Conservation (phyloP, 495 filamentous ascomycete genomes). For the Daldinia loculata region DNA sequence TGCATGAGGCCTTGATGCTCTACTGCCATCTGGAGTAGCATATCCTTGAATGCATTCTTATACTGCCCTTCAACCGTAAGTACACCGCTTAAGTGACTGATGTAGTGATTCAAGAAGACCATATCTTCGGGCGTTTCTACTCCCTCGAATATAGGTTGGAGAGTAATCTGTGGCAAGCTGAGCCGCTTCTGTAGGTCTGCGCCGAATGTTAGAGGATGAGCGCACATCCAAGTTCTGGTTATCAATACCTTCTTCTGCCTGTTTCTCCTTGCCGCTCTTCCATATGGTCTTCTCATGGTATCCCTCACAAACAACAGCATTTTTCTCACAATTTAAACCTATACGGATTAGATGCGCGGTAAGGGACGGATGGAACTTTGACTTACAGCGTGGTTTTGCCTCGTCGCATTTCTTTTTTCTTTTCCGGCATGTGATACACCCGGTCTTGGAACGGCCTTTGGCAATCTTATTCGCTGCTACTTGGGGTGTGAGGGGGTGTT, state of each 20-base stretch:
- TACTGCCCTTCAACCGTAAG: constrained; percentile 85
- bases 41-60: constrained; percentile 88
- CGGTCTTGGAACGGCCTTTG: constrained; percentile 92
- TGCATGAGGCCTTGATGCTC: constrained; percentile 90
- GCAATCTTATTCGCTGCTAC: constrained; percentile 68
- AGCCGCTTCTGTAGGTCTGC: constrained; percentile 55
- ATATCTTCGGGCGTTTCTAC: constrained; percentile 87
- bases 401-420: constrained; percentile 98
- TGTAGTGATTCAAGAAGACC: constrained; percentile 87
- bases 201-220: constrained; percentile 45
- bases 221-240: constrained; percentile 32
- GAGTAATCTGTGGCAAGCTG: constrained; percentile 65
- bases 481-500: constrained; percentile 72
- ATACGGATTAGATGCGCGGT: constrained; percentile 35
- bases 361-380: not conserved
- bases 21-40: constrained; percentile 85
- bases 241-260: constrained; percentile 70
- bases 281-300: constrained; percentile 90
- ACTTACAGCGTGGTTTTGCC: constrained; percentile 84
- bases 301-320: constrained; percentile 90
- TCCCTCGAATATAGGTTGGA: constrained; percentile 83
- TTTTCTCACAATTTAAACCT: constrained; percentile 93
- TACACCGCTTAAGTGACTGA: constrained; percentile 79
- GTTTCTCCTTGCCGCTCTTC: constrained; percentile 81
- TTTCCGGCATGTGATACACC: constrained; percentile 89